phyloP scores from a whole-genome alignment of 371 early-diverging fungal species.

The Parasitella parasitica region DNA sequence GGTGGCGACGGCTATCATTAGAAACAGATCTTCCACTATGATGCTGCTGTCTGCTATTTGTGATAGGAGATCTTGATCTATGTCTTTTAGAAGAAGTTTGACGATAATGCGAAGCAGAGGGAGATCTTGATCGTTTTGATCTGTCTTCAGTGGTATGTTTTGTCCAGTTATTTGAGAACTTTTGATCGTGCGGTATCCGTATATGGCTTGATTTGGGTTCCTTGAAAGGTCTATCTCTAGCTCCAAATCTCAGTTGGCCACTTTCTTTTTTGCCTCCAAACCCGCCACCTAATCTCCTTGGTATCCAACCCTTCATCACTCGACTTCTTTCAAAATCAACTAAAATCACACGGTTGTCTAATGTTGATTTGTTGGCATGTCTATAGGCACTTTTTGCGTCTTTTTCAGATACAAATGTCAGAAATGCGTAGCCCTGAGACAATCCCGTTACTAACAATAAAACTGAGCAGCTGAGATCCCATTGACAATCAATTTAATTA shows the following conservation, averaged over 20 bases:
- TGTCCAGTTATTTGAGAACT: constrained; percentile 1
- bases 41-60: background rate
- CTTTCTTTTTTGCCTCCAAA: constrained; percentile 63
- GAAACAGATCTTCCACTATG: background rate
- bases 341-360: constrained; percentile 50
- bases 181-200: background rate
- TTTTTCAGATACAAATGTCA: constrained; percentile 38
- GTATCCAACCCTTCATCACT: constrained; percentile 58
- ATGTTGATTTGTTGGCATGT: constrained; percentile 28
- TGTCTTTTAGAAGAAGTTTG: background rate
- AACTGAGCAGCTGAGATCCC: background rate
- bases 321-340: constrained; percentile 62
- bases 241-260: constrained; percentile 66
- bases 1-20: background rate
- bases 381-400: constrained; percentile 47
- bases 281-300: constrained; percentile 64
- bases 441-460: constrained; percentile 51
- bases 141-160: background rate
- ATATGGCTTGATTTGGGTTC: constrained; percentile 28
- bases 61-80: background rate
- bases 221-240: constrained; percentile 57
- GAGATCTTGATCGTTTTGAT: background rate
- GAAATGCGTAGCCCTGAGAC: constrained; percentile 58
- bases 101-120: background rate
- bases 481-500: constrained; percentile 14